Base-by-base conservation (phyloP, 2,329 filamentous ascomycete species). In the Ceratocystis eucalypticola region DNA sequence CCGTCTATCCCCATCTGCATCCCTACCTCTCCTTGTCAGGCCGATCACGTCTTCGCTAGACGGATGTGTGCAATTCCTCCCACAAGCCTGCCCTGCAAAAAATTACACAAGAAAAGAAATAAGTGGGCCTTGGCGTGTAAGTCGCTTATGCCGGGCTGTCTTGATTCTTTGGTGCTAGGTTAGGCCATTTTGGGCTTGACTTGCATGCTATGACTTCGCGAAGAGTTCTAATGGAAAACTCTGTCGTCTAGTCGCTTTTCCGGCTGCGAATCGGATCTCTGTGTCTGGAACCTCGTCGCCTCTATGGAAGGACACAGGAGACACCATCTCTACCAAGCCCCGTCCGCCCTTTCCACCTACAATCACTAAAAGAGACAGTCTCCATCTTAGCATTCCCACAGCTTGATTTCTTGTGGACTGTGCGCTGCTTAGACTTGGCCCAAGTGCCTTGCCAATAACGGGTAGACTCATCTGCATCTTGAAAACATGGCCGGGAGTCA, bases 391-490 rank as follows among this genome's bases (percentile, higher is more conserved):
- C 55, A 59, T 59, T 59, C 15, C 55, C 33, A 28, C 17, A 20
- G 55, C 33, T 59, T 59, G 5, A 10, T 4, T 30, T 55, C 22
- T 6, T 33, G 28, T 59, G 30, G 33, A 59, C 25, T 59, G 55
- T 37, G 55, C 55, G 30, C 55, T 59, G 25, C 55, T 37, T 20
- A 37, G 28, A 37, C 55, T 15, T 37, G 55, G 55, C 17, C 55
- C 12, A n/a, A 59, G 55, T 59, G 25, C 28, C 25, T 59, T 59
- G 55, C 55, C 28, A 59, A 59, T 59, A 59, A 59, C 28, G 55
- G 55, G 55, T 59, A 59, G n/a, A 59, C 55, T 53, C 37, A 37
- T 59, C 55, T 59, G 12, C 55, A 59, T 37, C 55, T 59, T 10
- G 17, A 59, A 37, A 20, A 59, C 55, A 59, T 59, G 55, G 28